Base-by-base conservation (phyloP, 1,284 basidiomycete species). In the Coniferiporia sulphurascens region DNA sequence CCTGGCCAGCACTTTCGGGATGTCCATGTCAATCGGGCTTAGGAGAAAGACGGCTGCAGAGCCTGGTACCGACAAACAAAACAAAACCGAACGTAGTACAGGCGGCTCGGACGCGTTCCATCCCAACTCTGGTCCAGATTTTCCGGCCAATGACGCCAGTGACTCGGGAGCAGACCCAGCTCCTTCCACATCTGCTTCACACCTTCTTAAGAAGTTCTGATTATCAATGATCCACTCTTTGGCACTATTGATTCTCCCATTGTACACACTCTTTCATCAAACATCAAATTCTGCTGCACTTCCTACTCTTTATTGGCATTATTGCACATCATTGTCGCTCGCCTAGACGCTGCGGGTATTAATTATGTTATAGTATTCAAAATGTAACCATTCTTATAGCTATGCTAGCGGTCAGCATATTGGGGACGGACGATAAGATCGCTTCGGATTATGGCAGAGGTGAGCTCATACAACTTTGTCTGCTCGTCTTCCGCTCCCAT, bases 11-110 rank as follows among this genome's bases (percentile, higher is more conserved):
- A 44, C 48, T 13, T 52, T 54, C 41, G 34, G 32, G 17, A 49
- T 56, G 55, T 51, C 54, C 21, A 61, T 54, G 36, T 56, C 59
- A 7, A 38, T 59, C n/a, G 59, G 55, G 21, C 48, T 54, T 27
- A 56, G 59, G 22, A 56, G 44, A 48, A 55, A 52, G 19, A 38
- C 54, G 3, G 41, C 41, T 6, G 38, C 22, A 9, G 56, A 50
- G n/a, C 34, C 48, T 5, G 48, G 44, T 9, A 9, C 21, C 7
- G 27, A 4, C n/a, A 12, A 17, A n/a, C 21, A 57, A 12, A 32
- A 15, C 19, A 19, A 22, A 35, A 34, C 17, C 2, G 56, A 21
- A 19, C 36, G 21, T 10, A 17, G 34, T 38, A 45, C 15, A 19
- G 49, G 32, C 49, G 45, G 13, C 17, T 22, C 48, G 15, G 49